Conservation (phyloP, 306 rosid genomes). For the cucumber (Cucumis sativus) region Cucumber_9930_V3 NC_026660.2:20469501-20470000, state of each 20-base stretch:
- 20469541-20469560: neutral
- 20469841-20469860: slow-evolving; percentile 1
- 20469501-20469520: neutral
- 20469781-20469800: slow-evolving; percentile 30
- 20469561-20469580: neutral
- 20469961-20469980: neutral
- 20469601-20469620: neutral
- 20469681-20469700: neutral
- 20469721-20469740: slow-evolving; percentile 17
- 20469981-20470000: neutral
- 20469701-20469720: neutral
- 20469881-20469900: too few relatives aligned
- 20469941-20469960: neutral
- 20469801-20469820: slow-evolving; percentile 47
- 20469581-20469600: neutral
- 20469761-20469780: slow-evolving; percentile 47
- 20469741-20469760: slow-evolving; percentile 58
- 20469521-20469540: neutral
- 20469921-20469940: slow-evolving; percentile 16
- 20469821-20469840: slow-evolving; percentile 64
- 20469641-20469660: neutral
- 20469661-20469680: neutral
- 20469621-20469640: neutral
- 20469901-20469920: too few relatives aligned
- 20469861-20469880: too few relatives aligned